Evolutionary conservation across 2,329 filamentous ascomycete species (phyloP), one percentile per base, ranked within the genome.

Genomic region (Aspergillus aculeatus): DNA sequence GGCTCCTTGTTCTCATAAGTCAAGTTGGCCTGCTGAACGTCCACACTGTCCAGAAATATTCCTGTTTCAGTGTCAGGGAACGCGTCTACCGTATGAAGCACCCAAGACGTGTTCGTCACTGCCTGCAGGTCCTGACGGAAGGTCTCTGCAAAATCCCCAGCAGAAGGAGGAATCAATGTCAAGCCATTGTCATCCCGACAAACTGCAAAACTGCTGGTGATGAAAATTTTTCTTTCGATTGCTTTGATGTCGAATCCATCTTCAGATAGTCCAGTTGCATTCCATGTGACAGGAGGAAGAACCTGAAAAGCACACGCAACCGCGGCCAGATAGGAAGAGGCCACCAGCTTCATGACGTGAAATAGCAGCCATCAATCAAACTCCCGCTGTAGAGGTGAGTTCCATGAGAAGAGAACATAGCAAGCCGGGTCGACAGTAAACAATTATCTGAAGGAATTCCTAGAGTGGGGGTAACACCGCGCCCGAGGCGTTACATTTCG

Each of bases 141-240:
- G 0, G 75, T 79, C 19, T 73, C 66, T 2, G 81, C 82, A 47
- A 84, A 84, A 3, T 83, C 78, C n/a, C 71, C 63, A 1, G 79
- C 79, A 0, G 77, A 79, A 0, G 82, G 82, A 1, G 82, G 82
- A 48, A 84, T 83, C 9, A 83, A 72, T 0, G 81, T 84, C 29
- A 83, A 66, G 1, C 82, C 82, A 53, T 77, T 70, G 0, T 72
- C 70, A 57, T 84, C 82, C 7, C 68, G 72, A 32, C 62, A 65
- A 0, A 71, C 65, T 0, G 79, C 76, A 50, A 83, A 78, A 1
- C 59, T 62, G 0, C 64, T 61, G 4, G 78, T 68, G 10, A 84
- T 75, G 58, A 79, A 83, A 31, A 72, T 66, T 5, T 55, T 64
- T 5, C 29, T 49, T 14, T 44, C 38, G 1, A 44, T 14, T 19